phyloP scores from a whole-genome alignment of 176 grass and related monocot species.

The Avena sativa region DNA sequence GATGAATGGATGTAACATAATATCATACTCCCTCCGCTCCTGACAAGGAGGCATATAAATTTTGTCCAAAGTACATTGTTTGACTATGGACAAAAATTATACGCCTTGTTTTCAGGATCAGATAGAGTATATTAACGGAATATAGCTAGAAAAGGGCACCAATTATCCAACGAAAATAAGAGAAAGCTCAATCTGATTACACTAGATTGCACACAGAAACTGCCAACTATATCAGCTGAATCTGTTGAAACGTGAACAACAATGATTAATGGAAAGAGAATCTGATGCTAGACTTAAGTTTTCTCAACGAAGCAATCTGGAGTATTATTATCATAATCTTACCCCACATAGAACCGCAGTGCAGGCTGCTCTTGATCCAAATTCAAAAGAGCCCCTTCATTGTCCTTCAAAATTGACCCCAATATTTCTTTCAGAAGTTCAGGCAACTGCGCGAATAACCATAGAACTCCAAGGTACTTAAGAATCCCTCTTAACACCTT shows the following conservation, averaged over 20 bases:
- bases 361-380: constrained; percentile 99
- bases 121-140: not conserved
- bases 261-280: constrained; percentile 24
- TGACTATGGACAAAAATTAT: too few relatives aligned
- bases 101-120: too few relatives aligned
- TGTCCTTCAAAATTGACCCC: constrained; percentile 98
- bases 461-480: constrained; percentile 98
- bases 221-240: not conserved
- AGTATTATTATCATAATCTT: constrained; percentile 36
- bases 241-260: constrained; percentile 1
- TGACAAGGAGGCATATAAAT: too few relatives aligned
- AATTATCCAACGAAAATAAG: constrained; percentile 20
- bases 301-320: not conserved
- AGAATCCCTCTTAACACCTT: constrained; percentile 97
- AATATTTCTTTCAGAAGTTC: constrained; percentile 98
- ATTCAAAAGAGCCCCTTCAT: constrained; percentile 97
- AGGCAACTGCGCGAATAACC: constrained; percentile 99
- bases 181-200: not conserved
- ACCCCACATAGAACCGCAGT: constrained; percentile 98
- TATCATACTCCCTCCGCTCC: not conserved
- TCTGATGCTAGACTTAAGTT: constrained; percentile 28
- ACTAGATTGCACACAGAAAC: constrained; percentile 21
- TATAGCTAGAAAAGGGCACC: not conserved
- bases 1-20: not conserved
- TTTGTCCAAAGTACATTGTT: too few relatives aligned